phyloP scores from a whole-genome alignment of 352 stramenopile genomes.

The Globisporangium mamillatum region DNA sequence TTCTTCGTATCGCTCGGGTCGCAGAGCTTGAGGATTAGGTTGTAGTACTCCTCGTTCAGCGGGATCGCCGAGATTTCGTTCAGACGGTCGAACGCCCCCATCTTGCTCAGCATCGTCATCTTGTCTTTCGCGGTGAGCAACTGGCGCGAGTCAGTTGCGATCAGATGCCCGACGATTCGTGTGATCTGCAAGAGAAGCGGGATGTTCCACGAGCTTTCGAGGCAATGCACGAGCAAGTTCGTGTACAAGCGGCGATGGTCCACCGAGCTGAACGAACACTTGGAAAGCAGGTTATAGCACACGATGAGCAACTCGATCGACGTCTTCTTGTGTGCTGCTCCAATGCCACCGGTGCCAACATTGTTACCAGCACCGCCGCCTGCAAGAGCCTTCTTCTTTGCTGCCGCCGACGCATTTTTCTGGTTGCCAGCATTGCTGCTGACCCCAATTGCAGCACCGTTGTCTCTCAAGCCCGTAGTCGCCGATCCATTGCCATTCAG shows the following conservation, averaged over 20 bases:
- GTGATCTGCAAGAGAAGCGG: slow-evolving; percentile 81
- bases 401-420: slow-evolving; percentile 16
- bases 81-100: slow-evolving; percentile 81
- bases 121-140: slow-evolving; percentile 87
- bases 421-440: slow-evolving; percentile 1
- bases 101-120: slow-evolving; percentile 84
- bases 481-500: slow-evolving; percentile 22
- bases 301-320: slow-evolving; percentile 80
- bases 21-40: slow-evolving; percentile 72
- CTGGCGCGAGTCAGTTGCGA: slow-evolving; percentile 52
- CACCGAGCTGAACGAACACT: slow-evolving; percentile 67
- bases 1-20: slow-evolving; percentile 63
- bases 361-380: neutral
- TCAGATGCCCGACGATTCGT: slow-evolving; percentile 69
- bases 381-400: slow-evolving; percentile 41
- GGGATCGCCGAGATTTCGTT: slow-evolving; percentile 84
- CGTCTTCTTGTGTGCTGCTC: slow-evolving; percentile 42
- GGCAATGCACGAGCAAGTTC: slow-evolving; percentile 80
- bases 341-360: neutral
- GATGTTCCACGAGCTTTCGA: slow-evolving; percentile 84
- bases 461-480: slow-evolving; percentile 22
- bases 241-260: slow-evolving; percentile 81
- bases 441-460: neutral
- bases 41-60: slow-evolving; percentile 80
- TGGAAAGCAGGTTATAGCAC: slow-evolving; percentile 75